Percentiles rank a stretch among this genome's conserved stretches.
Conservation (phyloP, 129 eudicot genomes). For the Mikania micrantha region DNA sequence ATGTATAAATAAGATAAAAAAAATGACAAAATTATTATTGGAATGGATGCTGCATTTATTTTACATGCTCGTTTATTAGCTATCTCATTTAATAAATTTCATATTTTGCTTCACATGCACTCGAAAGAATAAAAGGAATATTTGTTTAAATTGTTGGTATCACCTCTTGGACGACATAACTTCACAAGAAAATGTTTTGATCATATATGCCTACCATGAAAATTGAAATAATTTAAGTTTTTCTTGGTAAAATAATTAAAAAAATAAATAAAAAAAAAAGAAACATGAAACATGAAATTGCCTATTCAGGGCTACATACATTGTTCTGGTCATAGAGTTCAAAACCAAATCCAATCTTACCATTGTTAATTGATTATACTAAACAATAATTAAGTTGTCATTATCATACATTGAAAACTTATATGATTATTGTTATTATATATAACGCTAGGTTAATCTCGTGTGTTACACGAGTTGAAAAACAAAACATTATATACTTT, state of each 20-base stretch:
- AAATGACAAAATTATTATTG: too few species aligned
- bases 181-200: background rate
- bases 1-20: too few species aligned
- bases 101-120: background rate
- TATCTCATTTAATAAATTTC: background rate
- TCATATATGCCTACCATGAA: background rate
- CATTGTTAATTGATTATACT: background rate
- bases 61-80: too few species aligned
- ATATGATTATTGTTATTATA: background rate
- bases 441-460: background rate
- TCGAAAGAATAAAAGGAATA: background rate
- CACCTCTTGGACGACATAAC: background rate
- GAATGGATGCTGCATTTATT: too few species aligned
- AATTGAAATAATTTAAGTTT: background rate
- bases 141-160: background rate
- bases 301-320: background rate
- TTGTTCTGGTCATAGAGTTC: background rate
- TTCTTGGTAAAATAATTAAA: background rate
- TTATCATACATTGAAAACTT: background rate
- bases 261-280: background rate
- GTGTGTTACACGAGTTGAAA: too few species aligned
- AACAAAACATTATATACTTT: too few species aligned
- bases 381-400: background rate
- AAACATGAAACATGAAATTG: background rate
- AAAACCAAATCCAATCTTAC: background rate